Evolutionary conservation across 164 flowering plant species (phyloP).

Genomic region (Chloranthus sessilifolius): DNA sequence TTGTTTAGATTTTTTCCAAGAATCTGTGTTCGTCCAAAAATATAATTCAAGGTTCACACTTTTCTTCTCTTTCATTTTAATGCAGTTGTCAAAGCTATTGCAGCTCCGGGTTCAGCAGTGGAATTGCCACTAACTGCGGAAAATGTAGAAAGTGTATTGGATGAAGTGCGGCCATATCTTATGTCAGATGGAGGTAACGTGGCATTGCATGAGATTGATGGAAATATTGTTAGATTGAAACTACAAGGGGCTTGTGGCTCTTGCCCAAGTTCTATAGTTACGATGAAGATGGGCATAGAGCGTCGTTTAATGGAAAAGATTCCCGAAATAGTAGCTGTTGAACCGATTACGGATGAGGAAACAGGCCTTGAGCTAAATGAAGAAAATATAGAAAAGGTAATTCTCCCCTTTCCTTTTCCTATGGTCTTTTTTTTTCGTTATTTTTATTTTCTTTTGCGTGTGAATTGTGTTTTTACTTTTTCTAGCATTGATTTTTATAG

Average conservation of each 20-base stretch:
- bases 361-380: conserved; percentile 88
- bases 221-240: conserved; percentile 82
- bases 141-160: conserved; percentile 83
- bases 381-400: conserved; percentile 90
- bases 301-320: conserved; percentile 93
- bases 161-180: conserved; percentile 91
- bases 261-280: conserved; percentile 89
- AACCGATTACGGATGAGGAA: conserved; percentile 78
- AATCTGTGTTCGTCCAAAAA: neutral
- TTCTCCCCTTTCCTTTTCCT: neutral
- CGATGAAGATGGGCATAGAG: conserved; percentile 96
- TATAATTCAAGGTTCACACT: neutral
- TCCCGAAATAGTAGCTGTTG: conserved; percentile 89
- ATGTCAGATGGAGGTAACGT: conserved; percentile 98
- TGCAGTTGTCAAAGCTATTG: conserved; percentile 76
- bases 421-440: too few relatives aligned
- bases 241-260: conserved; percentile 99
- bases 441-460: neutral
- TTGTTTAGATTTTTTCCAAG: neutral
- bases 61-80: neutral
- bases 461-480: neutral
- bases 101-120: conserved; percentile 67
- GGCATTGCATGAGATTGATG: conserved; percentile 92
- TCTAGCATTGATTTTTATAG: neutral
- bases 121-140: conserved; percentile 88